Evolutionary conservation across 176 grass and related monocot species (phyloP).

Genomic region (Phyllostachys edulis): DNA sequence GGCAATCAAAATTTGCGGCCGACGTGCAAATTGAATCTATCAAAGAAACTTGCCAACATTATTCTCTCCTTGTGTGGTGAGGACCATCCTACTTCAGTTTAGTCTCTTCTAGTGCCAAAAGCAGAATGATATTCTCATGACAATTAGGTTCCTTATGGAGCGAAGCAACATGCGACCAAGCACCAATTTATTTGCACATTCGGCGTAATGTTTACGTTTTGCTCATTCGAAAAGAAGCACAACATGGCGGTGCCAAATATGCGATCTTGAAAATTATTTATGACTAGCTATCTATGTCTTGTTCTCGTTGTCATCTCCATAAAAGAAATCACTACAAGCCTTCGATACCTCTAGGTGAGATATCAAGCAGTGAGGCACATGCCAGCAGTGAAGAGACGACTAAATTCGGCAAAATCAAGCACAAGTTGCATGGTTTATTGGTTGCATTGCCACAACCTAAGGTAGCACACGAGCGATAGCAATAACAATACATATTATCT

Average conservation of each 20-base stretch:
- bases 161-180: background rate
- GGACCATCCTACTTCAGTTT: background rate
- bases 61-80: background rate
- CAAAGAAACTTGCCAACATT: background rate
- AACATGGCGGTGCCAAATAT: background rate
- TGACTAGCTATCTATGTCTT: background rate
- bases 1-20: background rate
- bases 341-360: conserved; percentile 3
- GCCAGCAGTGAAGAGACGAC: background rate
- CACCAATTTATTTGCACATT: background rate
- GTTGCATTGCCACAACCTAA: background rate
- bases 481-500: background rate
- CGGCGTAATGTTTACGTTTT: background rate
- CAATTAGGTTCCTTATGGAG: background rate
- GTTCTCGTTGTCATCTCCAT: background rate
- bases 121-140: background rate
- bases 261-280: background rate
- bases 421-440: conserved; percentile 10
- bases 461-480: background rate
- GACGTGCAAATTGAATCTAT: background rate
- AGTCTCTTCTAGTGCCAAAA: background rate
- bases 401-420: background rate
- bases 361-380: background rate
- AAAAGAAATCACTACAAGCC: background rate
- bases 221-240: background rate